phyloP scores from a whole-genome alignment of 1,284 basidiomycete genomes.

The Ustilago esculenta region DNA sequence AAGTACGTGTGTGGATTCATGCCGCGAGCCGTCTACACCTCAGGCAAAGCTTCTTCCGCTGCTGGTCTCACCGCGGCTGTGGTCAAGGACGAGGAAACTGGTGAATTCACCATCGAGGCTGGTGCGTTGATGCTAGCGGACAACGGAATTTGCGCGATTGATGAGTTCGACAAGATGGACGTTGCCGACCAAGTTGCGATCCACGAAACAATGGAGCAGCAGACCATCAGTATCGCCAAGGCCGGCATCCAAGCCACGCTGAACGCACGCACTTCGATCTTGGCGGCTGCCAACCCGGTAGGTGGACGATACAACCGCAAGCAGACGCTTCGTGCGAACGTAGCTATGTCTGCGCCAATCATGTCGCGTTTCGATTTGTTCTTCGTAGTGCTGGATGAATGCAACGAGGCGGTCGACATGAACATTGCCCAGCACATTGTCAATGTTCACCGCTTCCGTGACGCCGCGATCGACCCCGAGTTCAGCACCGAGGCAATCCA shows the following conservation, averaged over 20 bases:
- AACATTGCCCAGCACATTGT: slow-evolving; percentile 97
- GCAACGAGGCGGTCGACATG: slow-evolving; percentile 89
- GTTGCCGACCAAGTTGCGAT: slow-evolving; percentile 97
- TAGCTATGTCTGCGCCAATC: slow-evolving; percentile 98
- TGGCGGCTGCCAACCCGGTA: slow-evolving; percentile 97
- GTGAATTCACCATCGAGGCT: slow-evolving; percentile 99
- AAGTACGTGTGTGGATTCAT: slow-evolving; percentile 99
- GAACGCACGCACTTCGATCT: slow-evolving; percentile 95
- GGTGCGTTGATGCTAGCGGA: slow-evolving; percentile 96
- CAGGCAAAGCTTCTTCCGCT: slow-evolving; percentile 97
- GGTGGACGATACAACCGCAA: slow-evolving; percentile 97
- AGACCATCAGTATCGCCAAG: slow-evolving; percentile 99
- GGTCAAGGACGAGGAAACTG: slow-evolving; percentile 97
- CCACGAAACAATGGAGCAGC: slow-evolving; percentile 99
- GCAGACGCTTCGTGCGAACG: slow-evolving; percentile 89
- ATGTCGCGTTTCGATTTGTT: slow-evolving; percentile 99
- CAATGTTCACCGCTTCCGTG: slow-evolving; percentile 93
- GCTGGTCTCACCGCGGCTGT: slow-evolving; percentile 99
- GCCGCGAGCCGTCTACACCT: slow-evolving; percentile 97
- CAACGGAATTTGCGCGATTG: slow-evolving; percentile 99
- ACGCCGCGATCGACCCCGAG: slow-evolving; percentile 92
- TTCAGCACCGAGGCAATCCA: slow-evolving; percentile 97
- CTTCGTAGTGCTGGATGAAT: slow-evolving; percentile 98
- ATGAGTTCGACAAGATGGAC: slow-evolving; percentile 99
- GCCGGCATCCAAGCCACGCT: slow-evolving; percentile 98